Evolutionary conservation across 2,329 filamentous ascomycete species (phyloP), one percentile per base, ranked within the genome.

Genomic region (Raffaelea albimanens): DNA sequence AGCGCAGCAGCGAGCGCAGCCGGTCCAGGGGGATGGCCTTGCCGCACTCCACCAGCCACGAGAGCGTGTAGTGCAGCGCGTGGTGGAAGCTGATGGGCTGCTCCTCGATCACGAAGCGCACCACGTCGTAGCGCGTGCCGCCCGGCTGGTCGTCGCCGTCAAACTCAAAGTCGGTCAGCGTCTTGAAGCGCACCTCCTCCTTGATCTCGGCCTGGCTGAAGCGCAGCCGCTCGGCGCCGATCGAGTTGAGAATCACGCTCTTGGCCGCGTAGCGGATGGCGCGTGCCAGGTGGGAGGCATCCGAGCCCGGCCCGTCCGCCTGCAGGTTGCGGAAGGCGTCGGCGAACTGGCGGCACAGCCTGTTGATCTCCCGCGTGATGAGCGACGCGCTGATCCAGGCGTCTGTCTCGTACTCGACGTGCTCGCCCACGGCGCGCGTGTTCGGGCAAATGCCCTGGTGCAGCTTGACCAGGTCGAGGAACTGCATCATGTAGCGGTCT

Each of bases 361-460:
- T 82, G 61, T 97, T 97, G 63, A 98, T 91, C 63, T 98, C 91
- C 44, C 91, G 79, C 44, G 93, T 96, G 49, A 98, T 86, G 44
- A 97, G 75, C 7, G 90, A 95, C 3, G 93, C 91, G 49, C 87
- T 94, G 46, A 98, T 97, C 93, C 93, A 98, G 19, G 88, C 86
- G 66, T 98, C 94, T 2, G 90, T 94, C 65, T 98, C 93, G 60
- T 97, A 98, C 63, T 98, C 94, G 29, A 98, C 87, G 62, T 98
- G 93, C 60, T 97, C 93, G 16, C 90, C 89, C 20, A 96, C 80
- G 2, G 91, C 93, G 52, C 94, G 79, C 41, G 90, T 75, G 58
- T 97, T 98, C 2, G 93, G 93, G 57, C 91, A 96, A 48, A 98
- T 96, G 23, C 93, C 91, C 67, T 98, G 94, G 55, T 96, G 90